Evolutionary conservation across 495 filamentous ascomycete species (phyloP).

Genomic region (Neurospora sp.): DNA sequence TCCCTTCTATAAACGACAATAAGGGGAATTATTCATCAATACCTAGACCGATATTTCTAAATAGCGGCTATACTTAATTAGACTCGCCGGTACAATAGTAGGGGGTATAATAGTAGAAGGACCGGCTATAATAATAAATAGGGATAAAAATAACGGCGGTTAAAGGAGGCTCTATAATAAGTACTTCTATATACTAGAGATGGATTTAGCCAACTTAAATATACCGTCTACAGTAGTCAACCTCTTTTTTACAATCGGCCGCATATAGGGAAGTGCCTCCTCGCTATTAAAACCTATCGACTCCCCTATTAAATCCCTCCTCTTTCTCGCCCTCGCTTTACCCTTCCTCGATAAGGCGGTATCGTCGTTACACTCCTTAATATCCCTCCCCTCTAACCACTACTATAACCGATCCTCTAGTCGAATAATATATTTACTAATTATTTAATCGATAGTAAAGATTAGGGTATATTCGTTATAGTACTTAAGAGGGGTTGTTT

Average conservation of each 20-base stretch:
- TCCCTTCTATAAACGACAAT: too few relatives aligned
- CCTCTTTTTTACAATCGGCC: background rate
- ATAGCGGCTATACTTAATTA: too few relatives aligned
- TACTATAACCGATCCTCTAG: background rate
- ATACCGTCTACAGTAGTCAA: background rate
- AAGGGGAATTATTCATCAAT: too few relatives aligned
- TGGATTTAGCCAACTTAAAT: background rate
- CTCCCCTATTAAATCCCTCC: too few relatives aligned
- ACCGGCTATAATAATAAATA: background rate
- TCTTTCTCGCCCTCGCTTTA: too few relatives aligned
- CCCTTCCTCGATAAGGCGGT: too few relatives aligned
- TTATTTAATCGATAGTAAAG: background rate
- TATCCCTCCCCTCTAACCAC: background rate
- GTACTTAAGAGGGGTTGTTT: too few relatives aligned
- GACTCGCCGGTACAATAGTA: too few relatives aligned
- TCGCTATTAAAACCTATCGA: too few relatives aligned
- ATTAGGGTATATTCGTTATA: background rate
- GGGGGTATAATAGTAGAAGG: too few relatives aligned
- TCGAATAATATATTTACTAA: background rate
- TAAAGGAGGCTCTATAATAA: background rate
- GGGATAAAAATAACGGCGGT: background rate
- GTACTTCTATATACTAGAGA: background rate
- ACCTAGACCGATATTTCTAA: too few relatives aligned
- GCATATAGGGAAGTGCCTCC: too few relatives aligned
- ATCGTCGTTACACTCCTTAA: background rate